Percentiles rank a stretch among this genome's conserved stretches.
phyloP scores from a whole-genome alignment of 805 yeast species.

The Wickerhamomyces chaumierensis region DNA sequence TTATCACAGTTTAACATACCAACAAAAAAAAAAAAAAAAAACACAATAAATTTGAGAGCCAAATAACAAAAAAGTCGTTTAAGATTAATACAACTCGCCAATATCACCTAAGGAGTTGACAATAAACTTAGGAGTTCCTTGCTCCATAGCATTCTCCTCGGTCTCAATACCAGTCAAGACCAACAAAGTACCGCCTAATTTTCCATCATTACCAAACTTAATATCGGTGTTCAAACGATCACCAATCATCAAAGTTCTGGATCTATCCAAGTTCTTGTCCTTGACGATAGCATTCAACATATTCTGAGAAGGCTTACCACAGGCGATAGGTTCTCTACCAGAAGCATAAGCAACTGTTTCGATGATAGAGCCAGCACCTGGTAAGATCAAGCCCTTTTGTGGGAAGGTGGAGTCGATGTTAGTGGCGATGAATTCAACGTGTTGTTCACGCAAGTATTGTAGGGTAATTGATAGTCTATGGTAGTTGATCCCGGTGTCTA shows the following conservation, averaged over 20 bases:
- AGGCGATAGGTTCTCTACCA: conserved; percentile 77
- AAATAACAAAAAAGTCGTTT: no score
- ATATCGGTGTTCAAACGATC: conserved; percentile 94
- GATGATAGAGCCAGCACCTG: conserved; percentile 92
- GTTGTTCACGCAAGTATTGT: conserved; percentile 60
- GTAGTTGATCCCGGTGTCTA: conserved; percentile 69
- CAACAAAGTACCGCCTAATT: conserved; percentile 72
- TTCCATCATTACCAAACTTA: conserved; percentile 81
- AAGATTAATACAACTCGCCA: no score
- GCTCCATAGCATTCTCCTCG: conserved; percentile 56
- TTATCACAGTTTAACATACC: no score
- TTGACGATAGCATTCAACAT: conserved; percentile 85
- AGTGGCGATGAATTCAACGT: conserved; percentile 75
- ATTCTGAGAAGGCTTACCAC: conserved; percentile 85
- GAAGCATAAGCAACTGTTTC: conserved; percentile 64
- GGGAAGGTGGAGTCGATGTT: conserved; percentile 95
- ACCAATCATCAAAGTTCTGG: conserved; percentile 81
- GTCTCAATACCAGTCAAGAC: conserved; percentile 90
- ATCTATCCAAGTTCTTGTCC: conserved; percentile 40
- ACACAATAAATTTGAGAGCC: no score
- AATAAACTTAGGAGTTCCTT: no score
- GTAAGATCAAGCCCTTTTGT: conserved; percentile 69
- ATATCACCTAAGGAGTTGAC: no score
- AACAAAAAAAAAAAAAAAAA: no score
- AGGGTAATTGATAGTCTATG: conserved; percentile 71